phyloP scores from a whole-genome alignment of 2,329 filamentous ascomycete species.

The Aureobasidium lini region DNA sequence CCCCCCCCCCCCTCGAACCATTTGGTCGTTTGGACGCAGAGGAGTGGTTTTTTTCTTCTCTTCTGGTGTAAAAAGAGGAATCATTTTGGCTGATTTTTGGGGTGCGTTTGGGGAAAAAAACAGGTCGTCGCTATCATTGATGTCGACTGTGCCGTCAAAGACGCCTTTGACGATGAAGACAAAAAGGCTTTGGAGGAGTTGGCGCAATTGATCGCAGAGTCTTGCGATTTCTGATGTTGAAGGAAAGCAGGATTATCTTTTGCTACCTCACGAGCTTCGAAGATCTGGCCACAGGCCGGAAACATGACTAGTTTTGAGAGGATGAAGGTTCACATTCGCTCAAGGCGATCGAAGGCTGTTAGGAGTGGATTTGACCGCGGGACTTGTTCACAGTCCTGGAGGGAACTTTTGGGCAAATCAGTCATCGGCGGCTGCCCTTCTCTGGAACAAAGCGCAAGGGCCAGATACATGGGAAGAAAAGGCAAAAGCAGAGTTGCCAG shows the following conservation, averaged over 20 bases:
- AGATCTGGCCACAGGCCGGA: not conserved
- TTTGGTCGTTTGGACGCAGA: not conserved
- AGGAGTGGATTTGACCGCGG: not conserved
- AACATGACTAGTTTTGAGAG: too few species aligned
- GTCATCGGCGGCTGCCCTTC: too few species aligned
- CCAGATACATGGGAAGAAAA: too few species aligned
- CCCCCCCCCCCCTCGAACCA: not conserved
- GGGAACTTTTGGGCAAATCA: not conserved
- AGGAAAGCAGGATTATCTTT: not conserved
- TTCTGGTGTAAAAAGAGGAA: not conserved
- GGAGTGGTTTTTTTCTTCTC: not conserved
- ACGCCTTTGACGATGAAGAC: constrained; percentile 65
- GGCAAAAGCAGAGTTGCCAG: too few species aligned
- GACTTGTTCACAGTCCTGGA: not conserved
- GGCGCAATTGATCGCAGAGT: constrained; percentile 49
- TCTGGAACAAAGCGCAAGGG: too few species aligned
- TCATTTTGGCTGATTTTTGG: not conserved
- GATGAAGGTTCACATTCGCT: too few species aligned
- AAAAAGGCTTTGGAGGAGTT: constrained; percentile 58
- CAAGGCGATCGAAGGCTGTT: not conserved
- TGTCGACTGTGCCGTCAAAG: constrained; percentile 61
- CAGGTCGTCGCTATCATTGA: constrained; percentile 68
- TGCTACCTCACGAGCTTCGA: not conserved
- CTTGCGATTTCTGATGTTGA: constrained; percentile 54
- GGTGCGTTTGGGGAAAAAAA: not conserved